Base-by-base conservation (phyloP, 2,329 filamentous ascomycete species). In the Fusarium sp. region DNA sequence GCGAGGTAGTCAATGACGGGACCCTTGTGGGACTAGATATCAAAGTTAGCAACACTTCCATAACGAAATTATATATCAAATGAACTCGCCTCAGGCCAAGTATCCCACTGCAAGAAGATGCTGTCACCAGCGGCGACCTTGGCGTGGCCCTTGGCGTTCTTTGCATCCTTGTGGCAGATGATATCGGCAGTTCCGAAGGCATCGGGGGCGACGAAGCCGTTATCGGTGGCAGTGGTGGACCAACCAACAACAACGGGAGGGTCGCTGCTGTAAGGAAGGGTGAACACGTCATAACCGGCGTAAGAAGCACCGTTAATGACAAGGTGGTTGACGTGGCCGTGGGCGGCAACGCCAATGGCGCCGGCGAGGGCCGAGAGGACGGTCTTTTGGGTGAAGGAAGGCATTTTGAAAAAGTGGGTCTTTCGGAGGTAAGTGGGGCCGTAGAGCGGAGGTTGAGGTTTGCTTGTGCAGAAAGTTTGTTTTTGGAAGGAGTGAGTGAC, bases 1-100 rank as follows among this genome's bases (percentile, higher is more conserved):
- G 89, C 89, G 36, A 91, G 80, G 82, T 90, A 91, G 78, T 85
- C 85, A 67, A 91, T 82, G 74, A 91, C 85, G 23, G 89, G 89
- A 1, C 85, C 81, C 62, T 79, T 72, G 77, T 85, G 83, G 9
- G 74, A n/a, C 20, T 68, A 38, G 4, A 23, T 23, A 20, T 10
- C 18, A 20, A 23, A n/a, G 40, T 23, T 23, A 20, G 20, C 10
- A 44, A 11, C 4, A 10, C 4, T 11, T 44, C 16, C 16, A 44
- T 4, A 10, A 9, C 20, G 25, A 27, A 10, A 11, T 9, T 42
- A 11, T 20, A 10, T 20, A 44, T 44, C 18, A 16, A 20, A 23
- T 20, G 31, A 27, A 49, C 23, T 14, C 27, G 10, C 40, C n/a
- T 77, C 78, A 60, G 81, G 81, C 83, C 82, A 84, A 29, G 69